A percentile compares a stretch with the other conserved stretches of the same genome.
phyloP scores from a whole-genome alignment of 106 monocot species.

The Dendrobium chrysotoxum region DNA sequence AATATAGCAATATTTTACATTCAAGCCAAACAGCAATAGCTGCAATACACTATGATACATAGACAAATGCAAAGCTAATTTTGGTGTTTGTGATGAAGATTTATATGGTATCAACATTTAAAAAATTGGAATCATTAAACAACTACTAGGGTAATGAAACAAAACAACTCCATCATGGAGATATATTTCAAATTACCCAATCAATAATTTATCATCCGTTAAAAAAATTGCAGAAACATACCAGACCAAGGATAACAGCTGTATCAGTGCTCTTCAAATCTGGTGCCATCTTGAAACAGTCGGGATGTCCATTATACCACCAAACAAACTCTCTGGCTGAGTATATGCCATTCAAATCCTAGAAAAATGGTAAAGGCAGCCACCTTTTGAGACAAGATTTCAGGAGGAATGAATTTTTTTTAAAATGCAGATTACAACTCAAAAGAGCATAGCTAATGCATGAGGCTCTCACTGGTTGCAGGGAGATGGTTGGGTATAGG shows the following conservation, averaged over 20 bases:
- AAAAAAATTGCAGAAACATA: constrained; percentile 17
- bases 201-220: not conserved
- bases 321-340: constrained; percentile 96
- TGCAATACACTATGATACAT: not conserved
- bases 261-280: constrained; percentile 71
- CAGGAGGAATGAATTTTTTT: too few relatives aligned
- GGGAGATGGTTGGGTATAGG: not conserved
- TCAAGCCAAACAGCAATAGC: not conserved
- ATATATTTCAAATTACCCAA: constrained; percentile 1
- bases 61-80: not conserved
- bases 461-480: not conserved
- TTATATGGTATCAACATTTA: not conserved
- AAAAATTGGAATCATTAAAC: too few relatives aligned
- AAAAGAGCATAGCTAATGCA: not conserved
- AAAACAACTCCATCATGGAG: not conserved
- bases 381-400: not conserved
- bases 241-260: constrained; percentile 93
- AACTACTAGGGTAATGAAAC: not conserved
- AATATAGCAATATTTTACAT: not conserved
- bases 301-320: constrained; percentile 99
- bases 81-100: not conserved
- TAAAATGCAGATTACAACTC: not conserved
- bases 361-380: constrained; percentile 4
- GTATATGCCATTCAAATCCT: constrained; percentile 66
- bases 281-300: constrained; percentile 48